Evolutionary conservation across 2,329 filamentous ascomycete species (phyloP).

Genomic region (Macrophomina tecta): DNA sequence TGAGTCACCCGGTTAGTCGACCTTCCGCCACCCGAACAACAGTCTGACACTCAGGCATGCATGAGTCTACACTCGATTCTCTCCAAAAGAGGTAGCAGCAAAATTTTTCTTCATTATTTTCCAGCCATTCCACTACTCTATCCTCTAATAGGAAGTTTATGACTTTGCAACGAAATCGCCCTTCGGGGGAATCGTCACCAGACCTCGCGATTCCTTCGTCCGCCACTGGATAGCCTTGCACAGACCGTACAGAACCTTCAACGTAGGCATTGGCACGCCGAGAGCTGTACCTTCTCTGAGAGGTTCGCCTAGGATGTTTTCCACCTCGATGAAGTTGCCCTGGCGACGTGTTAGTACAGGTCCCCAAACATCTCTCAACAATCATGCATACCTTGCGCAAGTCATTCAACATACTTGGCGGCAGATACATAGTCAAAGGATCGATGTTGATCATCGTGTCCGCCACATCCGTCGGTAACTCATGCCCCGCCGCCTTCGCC

Average conservation of each 20-base stretch:
- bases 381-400: conserved; percentile 50
- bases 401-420: conserved; percentile 63
- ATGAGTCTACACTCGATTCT: too few species aligned
- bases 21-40: too few species aligned
- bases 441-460: conserved; percentile 56
- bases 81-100: neutral
- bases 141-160: neutral
- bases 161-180: conserved; percentile 26
- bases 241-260: conserved; percentile 57
- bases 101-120: neutral
- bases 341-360: conserved; percentile 31
- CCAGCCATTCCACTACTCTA: too few species aligned
- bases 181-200: conserved; percentile 41
- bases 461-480: conserved; percentile 52
- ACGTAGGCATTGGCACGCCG: conserved; percentile 58
- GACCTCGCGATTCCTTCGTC: conserved; percentile 52
- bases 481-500: conserved; percentile 52
- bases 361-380: neutral
- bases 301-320: conserved; percentile 64
- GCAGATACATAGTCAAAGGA: conserved; percentile 56
- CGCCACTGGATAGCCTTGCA: conserved; percentile 57
- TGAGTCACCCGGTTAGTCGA: conserved; percentile 12
- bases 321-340: conserved; percentile 63
- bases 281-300: conserved; percentile 56
- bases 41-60: too few species aligned